These are phyloP conservation scores for Scutellaria baicalensis DNA, from an alignment of 257 asterid species.

Conservation along the genomic window DNA sequence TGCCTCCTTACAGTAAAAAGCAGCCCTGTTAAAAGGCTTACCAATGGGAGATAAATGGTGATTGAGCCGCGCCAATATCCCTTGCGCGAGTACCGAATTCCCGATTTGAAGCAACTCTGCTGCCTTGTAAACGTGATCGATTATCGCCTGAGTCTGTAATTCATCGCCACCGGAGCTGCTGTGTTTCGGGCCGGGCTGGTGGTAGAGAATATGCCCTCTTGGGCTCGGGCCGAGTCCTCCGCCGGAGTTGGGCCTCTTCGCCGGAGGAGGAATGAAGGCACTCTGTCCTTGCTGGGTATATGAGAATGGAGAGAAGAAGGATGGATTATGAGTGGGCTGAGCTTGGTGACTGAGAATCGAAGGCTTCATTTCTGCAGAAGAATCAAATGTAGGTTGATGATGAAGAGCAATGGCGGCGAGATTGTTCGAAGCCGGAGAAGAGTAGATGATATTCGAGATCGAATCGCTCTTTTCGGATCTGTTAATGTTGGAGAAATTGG, in stretches of 20 bases:
- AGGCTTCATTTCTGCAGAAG: slow-evolving; percentile 40
- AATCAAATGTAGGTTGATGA: slow-evolving; percentile 31
- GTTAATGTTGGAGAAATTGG: slow-evolving; percentile 24
- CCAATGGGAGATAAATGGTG: slow-evolving; percentile 88
- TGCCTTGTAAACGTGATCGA: slow-evolving; percentile 70
- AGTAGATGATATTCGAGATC: slow-evolving; percentile 17
- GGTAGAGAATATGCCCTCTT: slow-evolving; percentile 22
- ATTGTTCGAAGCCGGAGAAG: slow-evolving; percentile 23
- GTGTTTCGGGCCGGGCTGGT: slow-evolving; percentile 25
- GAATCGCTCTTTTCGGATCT: slow-evolving; percentile 31
- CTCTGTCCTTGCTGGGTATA: slow-evolving; percentile 43
- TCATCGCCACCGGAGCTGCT: slow-evolving; percentile 35
- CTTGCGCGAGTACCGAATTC: slow-evolving; percentile 79
- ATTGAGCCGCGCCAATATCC: slow-evolving; percentile 99
- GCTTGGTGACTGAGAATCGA: slow-evolving; percentile 41
- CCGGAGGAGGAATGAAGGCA: slow-evolving; percentile 41
- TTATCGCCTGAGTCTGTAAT: slow-evolving; percentile 47
- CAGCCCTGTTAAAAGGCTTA: slow-evolving; percentile 84
- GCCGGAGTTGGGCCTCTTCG: slow-evolving; percentile 59
- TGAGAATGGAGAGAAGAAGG: slow-evolving; percentile 50
- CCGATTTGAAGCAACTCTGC: slow-evolving; percentile 78
- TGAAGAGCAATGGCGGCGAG: slow-evolving; percentile 24
- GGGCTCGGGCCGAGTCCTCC: slow-evolving; percentile 34
- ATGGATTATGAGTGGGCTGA: slow-evolving; percentile 44
- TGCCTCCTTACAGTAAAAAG: slow-evolving; percentile 85